phyloP scores from a whole-genome alignment of 1,284 basidiomycete genomes.

The Cutaneotrichosporon cavernicola region DNA sequence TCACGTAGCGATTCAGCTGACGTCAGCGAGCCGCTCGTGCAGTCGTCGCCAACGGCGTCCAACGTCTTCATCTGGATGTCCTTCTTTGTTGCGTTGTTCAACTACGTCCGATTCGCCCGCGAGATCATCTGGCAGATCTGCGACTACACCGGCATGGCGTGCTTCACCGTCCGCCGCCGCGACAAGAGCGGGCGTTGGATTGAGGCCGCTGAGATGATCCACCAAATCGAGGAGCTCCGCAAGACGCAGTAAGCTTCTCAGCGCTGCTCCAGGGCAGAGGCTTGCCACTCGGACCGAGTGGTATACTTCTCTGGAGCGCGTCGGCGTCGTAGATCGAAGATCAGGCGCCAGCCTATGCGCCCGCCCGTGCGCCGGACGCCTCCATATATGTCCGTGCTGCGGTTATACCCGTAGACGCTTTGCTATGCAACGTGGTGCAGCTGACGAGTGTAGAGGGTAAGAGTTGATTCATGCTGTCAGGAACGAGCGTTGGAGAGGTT shows the following conservation, averaged over 20 bases:
- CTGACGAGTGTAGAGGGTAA: background rate
- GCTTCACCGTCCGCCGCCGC: slow-evolving; percentile 82
- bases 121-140: slow-evolving; percentile 83
- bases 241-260: slow-evolving; percentile 12
- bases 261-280: background rate
- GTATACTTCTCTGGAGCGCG: background rate
- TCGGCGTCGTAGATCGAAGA: background rate
- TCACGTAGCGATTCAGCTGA: background rate
- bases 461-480: background rate
- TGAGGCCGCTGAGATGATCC: slow-evolving; percentile 42
- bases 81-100: slow-evolving; percentile 63
- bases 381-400: slow-evolving; percentile 1
- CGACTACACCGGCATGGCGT: slow-evolving; percentile 81
- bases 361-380: background rate
- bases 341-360: background rate
- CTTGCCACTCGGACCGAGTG: background rate
- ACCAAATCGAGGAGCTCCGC: slow-evolving; percentile 3
- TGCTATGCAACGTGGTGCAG: background rate
- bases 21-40: slow-evolving; percentile 41
- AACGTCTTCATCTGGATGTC: slow-evolving; percentile 62
- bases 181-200: slow-evolving; percentile 71
- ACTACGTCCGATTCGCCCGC: slow-evolving; percentile 75
- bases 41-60: slow-evolving; percentile 58
- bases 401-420: background rate
- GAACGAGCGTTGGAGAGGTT: background rate